Conservation (phyloP, 495 filamentous ascomycete genomes). For the Aspergillus taichungensis region DNA sequence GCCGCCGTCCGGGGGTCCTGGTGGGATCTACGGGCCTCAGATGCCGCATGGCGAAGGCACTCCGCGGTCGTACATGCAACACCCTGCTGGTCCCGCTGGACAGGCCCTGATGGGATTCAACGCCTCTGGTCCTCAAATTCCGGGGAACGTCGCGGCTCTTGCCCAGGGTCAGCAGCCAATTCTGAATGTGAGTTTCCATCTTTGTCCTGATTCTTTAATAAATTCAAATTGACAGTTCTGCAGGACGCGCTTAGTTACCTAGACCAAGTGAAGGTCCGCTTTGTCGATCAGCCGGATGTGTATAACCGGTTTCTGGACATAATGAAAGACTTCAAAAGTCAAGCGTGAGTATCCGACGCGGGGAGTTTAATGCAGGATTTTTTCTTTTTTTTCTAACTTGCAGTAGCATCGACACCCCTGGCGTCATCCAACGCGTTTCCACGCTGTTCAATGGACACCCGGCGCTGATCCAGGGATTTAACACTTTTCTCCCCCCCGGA, state of each 20-base stretch:
- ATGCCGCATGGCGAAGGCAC: conserved; percentile 53
- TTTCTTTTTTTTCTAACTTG: conserved; percentile 9
- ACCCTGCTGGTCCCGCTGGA: conserved; percentile 44
- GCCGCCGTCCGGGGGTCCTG: conserved; percentile 57
- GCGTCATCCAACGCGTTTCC: conserved; percentile 94
- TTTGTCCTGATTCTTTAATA: conserved; percentile 10
- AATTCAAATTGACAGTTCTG: conserved; percentile 1
- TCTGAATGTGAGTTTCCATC: conserved; percentile 79
- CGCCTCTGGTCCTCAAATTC: conserved; percentile 37
- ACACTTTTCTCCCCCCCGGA: conserved; percentile 94
- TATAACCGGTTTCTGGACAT: conserved; percentile 98
- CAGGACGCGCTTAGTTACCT: conserved; percentile 95
- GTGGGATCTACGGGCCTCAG: conserved; percentile 56
- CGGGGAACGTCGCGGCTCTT: conserved; percentile 50
- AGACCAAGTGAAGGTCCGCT: conserved; percentile 98
- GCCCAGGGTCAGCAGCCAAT: conserved; percentile 91
- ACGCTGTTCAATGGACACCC: conserved; percentile 96
- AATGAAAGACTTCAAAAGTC: conserved; percentile 99
- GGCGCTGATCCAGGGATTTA: conserved; percentile 95
- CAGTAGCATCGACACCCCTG: conserved; percentile 86
- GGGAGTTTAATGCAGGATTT: not conserved
- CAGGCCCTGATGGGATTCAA: conserved; percentile 54
- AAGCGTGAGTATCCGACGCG: conserved; percentile 55
- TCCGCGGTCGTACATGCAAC: conserved; percentile 55
- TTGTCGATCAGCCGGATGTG: conserved; percentile 92